Conservation (phyloP, 2,329 filamentous ascomycete genomes). For the Calonectria montana region DNA sequence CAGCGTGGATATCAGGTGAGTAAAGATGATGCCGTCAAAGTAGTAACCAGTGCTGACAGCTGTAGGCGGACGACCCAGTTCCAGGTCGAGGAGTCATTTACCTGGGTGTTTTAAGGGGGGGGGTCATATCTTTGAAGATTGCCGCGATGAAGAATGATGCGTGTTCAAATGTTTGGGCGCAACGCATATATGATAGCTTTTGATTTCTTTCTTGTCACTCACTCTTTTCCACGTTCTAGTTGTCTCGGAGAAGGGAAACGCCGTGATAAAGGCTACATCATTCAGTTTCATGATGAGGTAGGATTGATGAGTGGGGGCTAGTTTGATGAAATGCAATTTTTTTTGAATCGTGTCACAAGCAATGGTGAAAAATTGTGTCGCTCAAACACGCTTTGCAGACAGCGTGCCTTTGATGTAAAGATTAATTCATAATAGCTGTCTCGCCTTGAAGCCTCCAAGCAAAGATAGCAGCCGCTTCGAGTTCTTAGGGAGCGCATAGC, state of each 20-base stretch:
- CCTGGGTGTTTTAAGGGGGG: conserved; percentile 67
- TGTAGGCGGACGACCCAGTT: conserved; percentile 62
- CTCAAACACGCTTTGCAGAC: neutral
- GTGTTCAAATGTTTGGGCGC: neutral
- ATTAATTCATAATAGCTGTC: conserved; percentile 10
- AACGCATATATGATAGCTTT: neutral
- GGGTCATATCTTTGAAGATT: neutral
- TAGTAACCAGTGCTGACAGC: conserved; percentile 19
- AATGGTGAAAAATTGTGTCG: neutral
- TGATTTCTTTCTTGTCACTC: neutral
- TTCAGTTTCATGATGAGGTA: neutral
- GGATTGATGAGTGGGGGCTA: neutral
- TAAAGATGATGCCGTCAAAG: neutral
- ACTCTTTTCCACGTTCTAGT: neutral
- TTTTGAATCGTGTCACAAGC: neutral
- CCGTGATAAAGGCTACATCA: neutral
- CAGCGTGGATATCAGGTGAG: conserved; percentile 72
- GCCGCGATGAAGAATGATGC: neutral
- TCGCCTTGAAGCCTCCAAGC: conserved; percentile 1
- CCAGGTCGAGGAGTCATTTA: conserved; percentile 72
- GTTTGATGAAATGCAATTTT: neutral
- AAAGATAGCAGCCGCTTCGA: neutral
- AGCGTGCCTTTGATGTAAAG: neutral
- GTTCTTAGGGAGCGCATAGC: neutral
- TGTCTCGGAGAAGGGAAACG: neutral